A percentile compares a stretch with the other conserved stretches of the same genome.
Conservation (phyloP, 176 grass and related monocot species). For the Aegilops bicornis region DNA sequence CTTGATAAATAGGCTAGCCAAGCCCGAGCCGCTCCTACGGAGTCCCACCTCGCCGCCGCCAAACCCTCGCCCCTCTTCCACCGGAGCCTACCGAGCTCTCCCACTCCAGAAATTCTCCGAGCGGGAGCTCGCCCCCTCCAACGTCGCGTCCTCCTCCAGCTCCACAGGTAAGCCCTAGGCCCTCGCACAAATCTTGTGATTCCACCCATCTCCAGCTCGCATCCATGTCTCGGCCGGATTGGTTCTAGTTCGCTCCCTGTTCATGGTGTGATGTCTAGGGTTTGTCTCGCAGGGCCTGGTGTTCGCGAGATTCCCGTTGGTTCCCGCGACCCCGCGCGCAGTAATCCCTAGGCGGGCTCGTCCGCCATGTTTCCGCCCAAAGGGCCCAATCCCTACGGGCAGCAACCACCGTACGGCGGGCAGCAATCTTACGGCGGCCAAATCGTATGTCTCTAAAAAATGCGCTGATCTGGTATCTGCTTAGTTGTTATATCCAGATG, state of each 20-base stretch:
- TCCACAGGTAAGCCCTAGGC: constrained; percentile 48
- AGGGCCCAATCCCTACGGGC: constrained; percentile 66
- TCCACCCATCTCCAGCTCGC: neutral
- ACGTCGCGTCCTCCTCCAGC: neutral
- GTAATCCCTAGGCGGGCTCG: constrained; percentile 15
- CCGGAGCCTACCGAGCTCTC: neutral
- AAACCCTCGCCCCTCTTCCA: neutral
- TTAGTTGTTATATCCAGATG: constrained; percentile 6
- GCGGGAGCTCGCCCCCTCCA: neutral
- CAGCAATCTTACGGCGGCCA: constrained; percentile 71
- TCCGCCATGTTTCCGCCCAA: constrained; percentile 77
- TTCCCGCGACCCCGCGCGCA: neutral
- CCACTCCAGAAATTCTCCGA: neutral
- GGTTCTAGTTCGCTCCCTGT: neutral
- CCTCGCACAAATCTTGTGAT: constrained; percentile 33
- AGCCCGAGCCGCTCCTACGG: neutral
- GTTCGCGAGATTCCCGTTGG: neutral
- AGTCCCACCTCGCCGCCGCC: constrained; percentile 11
- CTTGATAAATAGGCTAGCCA: constrained; percentile 26
- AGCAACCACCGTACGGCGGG: constrained; percentile 49
- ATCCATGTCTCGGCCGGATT: neutral
- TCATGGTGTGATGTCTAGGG: constrained; percentile 14
- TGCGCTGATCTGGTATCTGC: neutral
- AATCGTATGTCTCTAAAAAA: constrained; percentile 41
- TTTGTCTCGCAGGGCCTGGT: constrained; percentile 27